Conservation (phyloP, 176 grass and related monocot species). For the Elymus sibiricus region DNA sequence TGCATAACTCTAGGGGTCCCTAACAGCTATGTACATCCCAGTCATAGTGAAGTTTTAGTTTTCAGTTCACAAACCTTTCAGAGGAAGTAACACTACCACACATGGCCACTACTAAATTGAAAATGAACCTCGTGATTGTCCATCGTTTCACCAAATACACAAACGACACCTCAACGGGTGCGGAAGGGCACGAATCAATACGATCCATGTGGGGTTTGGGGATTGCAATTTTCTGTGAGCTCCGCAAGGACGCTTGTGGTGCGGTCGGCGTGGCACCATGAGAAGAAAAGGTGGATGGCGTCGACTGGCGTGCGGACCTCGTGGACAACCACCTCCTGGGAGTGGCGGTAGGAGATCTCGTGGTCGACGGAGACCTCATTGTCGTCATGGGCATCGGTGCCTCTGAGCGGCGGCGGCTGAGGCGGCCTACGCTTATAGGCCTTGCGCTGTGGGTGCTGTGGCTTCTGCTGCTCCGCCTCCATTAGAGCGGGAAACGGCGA, state of each 20-base stretch:
- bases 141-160: neutral
- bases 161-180: neutral
- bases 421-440: conserved; percentile 56
- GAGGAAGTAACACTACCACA: too few relatives aligned
- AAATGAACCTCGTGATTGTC: too few relatives aligned
- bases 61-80: too few relatives aligned
- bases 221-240: conserved; percentile 72
- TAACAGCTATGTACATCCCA: too few relatives aligned
- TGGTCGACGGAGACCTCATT: conserved; percentile 32
- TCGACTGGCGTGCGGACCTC: conserved; percentile 65
- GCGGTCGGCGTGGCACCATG: conserved; percentile 72
- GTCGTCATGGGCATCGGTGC: conserved; percentile 21
- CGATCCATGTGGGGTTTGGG: neutral
- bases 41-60: too few relatives aligned
- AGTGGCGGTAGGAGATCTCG: conserved; percentile 62
- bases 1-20: too few relatives aligned
- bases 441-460: conserved; percentile 48
- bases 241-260: conserved; percentile 72
- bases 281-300: neutral
- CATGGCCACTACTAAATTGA: too few relatives aligned
- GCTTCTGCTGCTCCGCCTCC: conserved; percentile 61
- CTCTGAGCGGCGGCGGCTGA: conserved; percentile 25
- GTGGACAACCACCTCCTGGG: conserved; percentile 41
- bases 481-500: conserved; percentile 41
- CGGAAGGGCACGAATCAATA: neutral